Base-by-base conservation (phyloP, 768 basidiomycete genomes). In the Auriscalpium microsporum region DNA sequence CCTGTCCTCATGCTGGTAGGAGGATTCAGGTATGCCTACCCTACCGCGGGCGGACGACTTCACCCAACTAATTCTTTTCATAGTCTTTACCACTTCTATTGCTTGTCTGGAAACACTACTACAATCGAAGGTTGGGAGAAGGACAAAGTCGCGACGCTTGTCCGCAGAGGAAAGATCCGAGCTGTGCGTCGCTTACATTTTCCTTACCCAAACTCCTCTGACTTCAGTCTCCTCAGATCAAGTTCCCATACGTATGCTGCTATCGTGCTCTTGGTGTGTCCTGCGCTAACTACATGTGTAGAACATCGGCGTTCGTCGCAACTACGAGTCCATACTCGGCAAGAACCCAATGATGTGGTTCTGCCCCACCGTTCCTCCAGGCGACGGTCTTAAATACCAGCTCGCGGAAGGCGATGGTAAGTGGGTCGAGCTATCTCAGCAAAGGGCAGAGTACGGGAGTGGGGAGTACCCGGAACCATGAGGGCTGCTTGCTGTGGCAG, bases 61-160 rank as follows among this genome's bases (percentile, higher is more conserved):
- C 33, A 44, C 45, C 52, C 50, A 54, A 16, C 54, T 70, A 36
- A 69, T 36, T 35, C n/a, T 13, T 51, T 42, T 47, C 14, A 8
- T 62, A 93, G 92, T 52, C 55, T 97, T 19, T 98, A 94, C 65
- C 96, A 98, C 61, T 82, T 94, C 59, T 87, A 85, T 64, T 76
- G 79, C 50, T 68, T 97, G 28, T 62, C 79, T 7, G 78, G 78
- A 10, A 99, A 99, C 68, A 83, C 86, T 2, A 99, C 95, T 0
- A 98, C 96, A 1, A 97, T 99, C 50, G 96, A 99, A 72, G 84
- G 88, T 0, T 95, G 91, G 90, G 96, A 99, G 69, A 98, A 98
- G 71, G 94, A 98, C 65, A 94, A 88, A 69, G 92, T 83, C 1
- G 87, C 93, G 5, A 87, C 82, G 0, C 78, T 99, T 62, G 82